Evolutionary conservation across 441 rosid species (phyloP).

Genomic region (Pelargonium myrrhifolium): DNA sequence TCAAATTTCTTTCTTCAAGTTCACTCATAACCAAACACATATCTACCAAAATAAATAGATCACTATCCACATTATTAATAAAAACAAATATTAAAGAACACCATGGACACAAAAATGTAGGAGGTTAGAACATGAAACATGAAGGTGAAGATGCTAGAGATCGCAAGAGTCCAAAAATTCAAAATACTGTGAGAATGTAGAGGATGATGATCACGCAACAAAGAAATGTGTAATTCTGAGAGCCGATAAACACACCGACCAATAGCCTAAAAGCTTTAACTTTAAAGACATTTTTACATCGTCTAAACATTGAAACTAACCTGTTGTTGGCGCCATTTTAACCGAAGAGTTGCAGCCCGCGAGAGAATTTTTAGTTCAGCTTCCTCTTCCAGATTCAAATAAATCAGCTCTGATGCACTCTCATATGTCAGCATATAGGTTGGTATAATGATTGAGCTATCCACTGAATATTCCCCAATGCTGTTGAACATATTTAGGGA

Average conservation of each 20-base stretch:
- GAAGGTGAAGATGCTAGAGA: neutral
- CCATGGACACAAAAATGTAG: neutral
- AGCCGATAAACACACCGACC: neutral
- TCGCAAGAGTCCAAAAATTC: neutral
- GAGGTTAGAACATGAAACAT: neutral
- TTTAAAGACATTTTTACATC: neutral
- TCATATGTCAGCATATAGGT: conserved; percentile 97
- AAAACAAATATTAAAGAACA: neutral
- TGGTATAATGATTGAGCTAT: conserved; percentile 70
- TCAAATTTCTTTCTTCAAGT: too few species aligned
- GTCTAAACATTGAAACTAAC: conserved; percentile 31
- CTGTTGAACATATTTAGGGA: conserved; percentile 27
- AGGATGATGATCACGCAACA: neutral
- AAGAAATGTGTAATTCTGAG: neutral
- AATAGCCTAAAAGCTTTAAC: neutral
- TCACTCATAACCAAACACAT: neutral
- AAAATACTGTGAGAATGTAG: neutral
- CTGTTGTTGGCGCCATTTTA: conserved; percentile 84
- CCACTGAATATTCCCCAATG: conserved; percentile 77
- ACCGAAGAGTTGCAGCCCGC: conserved; percentile 68
- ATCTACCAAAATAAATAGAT: neutral
- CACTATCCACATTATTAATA: neutral
- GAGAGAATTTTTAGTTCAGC: conserved; percentile 65
- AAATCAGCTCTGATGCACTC: conserved; percentile 89
- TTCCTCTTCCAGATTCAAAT: conserved; percentile 83